Percentiles rank a stretch among this genome's conserved stretches.
Evolutionary conservation across 176 grass and related monocot species (phyloP).

Genomic region (Elaeis guineensis): DNA sequence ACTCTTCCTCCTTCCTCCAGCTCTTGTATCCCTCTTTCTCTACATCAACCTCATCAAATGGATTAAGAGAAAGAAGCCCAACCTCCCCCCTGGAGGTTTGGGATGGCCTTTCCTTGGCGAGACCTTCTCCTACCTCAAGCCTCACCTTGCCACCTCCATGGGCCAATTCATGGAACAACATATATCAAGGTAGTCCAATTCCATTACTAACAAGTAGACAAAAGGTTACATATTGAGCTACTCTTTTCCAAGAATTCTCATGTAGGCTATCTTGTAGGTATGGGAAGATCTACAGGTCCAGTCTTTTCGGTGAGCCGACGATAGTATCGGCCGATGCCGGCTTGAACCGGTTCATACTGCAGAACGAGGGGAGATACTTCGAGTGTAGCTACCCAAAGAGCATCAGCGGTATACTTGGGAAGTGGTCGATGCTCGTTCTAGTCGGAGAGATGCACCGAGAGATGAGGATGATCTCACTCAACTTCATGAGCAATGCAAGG

Average conservation of each 20-base stretch:
- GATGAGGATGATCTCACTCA: slow-evolving; percentile 81
- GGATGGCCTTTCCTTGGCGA: slow-evolving; percentile 75
- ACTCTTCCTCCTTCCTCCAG: slow-evolving; percentile 55
- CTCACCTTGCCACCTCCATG: slow-evolving; percentile 61
- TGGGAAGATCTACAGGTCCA: slow-evolving; percentile 76
- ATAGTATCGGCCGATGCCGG: slow-evolving; percentile 85
- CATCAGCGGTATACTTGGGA: slow-evolving; percentile 84
- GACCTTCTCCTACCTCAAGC: slow-evolving; percentile 76
- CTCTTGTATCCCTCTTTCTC: slow-evolving; percentile 61
- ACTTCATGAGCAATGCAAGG: slow-evolving; percentile 78
- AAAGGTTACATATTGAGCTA: too few relatives aligned
- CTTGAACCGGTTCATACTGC: slow-evolving; percentile 81
- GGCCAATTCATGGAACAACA: slow-evolving; percentile 76
- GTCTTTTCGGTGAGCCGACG: slow-evolving; percentile 75
- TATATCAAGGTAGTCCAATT: slow-evolving; percentile 44
- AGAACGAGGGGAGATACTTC: slow-evolving; percentile 82
- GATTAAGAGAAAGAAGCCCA: slow-evolving; percentile 35
- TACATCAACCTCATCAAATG: slow-evolving; percentile 32
- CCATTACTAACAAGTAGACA: too few relatives aligned
- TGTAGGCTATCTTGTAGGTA: slow-evolving; percentile 38
- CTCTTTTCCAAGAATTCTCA: too few relatives aligned
- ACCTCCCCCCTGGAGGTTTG: slow-evolving; percentile 58
- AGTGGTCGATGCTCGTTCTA: slow-evolving; percentile 88
- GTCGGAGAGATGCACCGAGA: slow-evolving; percentile 63
- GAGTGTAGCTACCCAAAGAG: slow-evolving; percentile 94